These are phyloP conservation scores for Mallotus nudiflorus DNA, from an alignment of 345 rosid genomes.

Conservation along the genomic window DNA sequence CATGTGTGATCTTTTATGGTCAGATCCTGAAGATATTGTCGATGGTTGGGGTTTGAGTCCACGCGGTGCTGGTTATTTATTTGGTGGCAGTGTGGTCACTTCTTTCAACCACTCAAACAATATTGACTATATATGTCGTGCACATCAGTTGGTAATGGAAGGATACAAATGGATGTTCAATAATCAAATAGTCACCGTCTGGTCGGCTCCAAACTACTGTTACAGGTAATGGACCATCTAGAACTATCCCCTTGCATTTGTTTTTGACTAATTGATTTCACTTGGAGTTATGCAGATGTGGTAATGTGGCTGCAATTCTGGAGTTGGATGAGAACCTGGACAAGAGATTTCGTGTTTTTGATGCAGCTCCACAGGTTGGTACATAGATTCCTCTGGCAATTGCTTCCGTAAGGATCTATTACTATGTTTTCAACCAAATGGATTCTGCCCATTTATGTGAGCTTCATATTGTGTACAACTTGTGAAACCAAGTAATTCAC, in stretches of 20 bases:
- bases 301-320: slow-evolving; percentile 92
- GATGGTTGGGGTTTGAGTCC: slow-evolving; percentile 99
- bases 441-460: neutral
- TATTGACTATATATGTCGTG: slow-evolving; percentile 86
- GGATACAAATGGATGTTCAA: slow-evolving; percentile 98
- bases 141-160: slow-evolving; percentile 99
- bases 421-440: neutral
- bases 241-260: slow-evolving; percentile 4
- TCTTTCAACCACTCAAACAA: slow-evolving; percentile 82
- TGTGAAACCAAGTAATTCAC: neutral
- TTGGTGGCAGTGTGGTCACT: slow-evolving; percentile 89
- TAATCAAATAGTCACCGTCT: slow-evolving; percentile 90
- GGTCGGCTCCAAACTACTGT: slow-evolving; percentile 99
- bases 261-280: slow-evolving; percentile 10
- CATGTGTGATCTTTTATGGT: slow-evolving; percentile 99
- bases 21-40: slow-evolving; percentile 96
- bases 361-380: slow-evolving; percentile 91
- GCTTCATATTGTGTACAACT: neutral
- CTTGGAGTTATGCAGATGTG: slow-evolving; percentile 61
- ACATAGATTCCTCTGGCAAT: neutral
- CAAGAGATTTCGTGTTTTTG: slow-evolving; percentile 83
- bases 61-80: slow-evolving; percentile 92
- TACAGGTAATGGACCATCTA: slow-evolving; percentile 56
- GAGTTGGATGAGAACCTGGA: slow-evolving; percentile 85
- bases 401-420: neutral